Conservation (phyloP, 1,139 yeast genomes). For the Hyphopichia pseudoburtonii region DNA sequence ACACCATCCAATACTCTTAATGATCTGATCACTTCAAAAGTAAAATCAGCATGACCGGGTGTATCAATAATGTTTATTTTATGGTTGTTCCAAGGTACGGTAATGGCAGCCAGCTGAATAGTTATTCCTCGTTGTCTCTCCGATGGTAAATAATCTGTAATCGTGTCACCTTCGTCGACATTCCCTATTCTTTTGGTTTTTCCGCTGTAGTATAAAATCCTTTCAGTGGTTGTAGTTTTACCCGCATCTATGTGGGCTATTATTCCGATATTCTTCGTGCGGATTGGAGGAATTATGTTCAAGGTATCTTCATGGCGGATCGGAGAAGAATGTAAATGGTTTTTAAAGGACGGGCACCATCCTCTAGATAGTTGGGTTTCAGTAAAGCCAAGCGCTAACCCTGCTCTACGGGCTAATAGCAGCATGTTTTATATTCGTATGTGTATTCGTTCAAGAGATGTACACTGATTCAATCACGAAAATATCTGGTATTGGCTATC, state of each 20-base stretch:
- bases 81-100: conserved; percentile 80
- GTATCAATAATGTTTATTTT: conserved; percentile 89
- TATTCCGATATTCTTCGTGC: conserved; percentile 71
- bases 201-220: conserved; percentile 89
- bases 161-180: conserved; percentile 96
- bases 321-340: conserved; percentile 5
- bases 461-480: too few species aligned
- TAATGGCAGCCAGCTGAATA: conserved; percentile 93
- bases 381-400: too few species aligned
- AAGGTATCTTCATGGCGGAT: conserved; percentile 15
- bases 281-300: conserved; percentile 27
- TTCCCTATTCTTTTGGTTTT: conserved; percentile 80
- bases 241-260: conserved; percentile 93
- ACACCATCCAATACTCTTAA: conserved; percentile 91
- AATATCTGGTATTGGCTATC: too few species aligned
- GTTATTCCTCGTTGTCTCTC: conserved; percentile 95
- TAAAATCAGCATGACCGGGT: conserved; percentile 98
- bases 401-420: too few species aligned
- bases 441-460: too few species aligned
- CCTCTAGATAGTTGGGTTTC: too few species aligned
- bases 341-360: background rate
- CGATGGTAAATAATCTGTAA: conserved; percentile 87
- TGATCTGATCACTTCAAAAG: conserved; percentile 90
- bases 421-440: too few species aligned
- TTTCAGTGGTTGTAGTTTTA: conserved; percentile 84